A percentile compares a stretch with the other conserved stretches of the same genome.
Conservation (phyloP, 2,329 filamentous ascomycete species). For the Fusarium musae region DNA sequence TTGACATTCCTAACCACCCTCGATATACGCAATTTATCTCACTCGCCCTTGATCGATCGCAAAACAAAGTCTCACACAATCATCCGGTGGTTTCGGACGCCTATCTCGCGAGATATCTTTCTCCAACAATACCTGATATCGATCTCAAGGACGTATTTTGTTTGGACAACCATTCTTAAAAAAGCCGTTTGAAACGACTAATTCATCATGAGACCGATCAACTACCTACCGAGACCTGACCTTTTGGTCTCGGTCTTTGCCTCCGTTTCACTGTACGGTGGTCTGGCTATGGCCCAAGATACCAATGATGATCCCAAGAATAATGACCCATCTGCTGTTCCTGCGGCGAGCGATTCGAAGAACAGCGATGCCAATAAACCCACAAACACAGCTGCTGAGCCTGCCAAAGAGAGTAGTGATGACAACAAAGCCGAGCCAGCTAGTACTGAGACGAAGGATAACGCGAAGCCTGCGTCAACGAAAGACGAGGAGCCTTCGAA, state of each 20-base stretch:
- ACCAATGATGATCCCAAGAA: constrained; percentile 34
- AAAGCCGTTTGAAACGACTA: constrained; percentile 1
- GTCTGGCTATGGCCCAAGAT: constrained; percentile 49
- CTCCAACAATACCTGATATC: neutral
- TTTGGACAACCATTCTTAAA: constrained; percentile 7
- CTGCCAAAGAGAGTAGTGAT: neutral
- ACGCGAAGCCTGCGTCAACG: constrained; percentile 23
- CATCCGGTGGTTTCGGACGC: neutral
- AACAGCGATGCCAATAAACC: constrained; percentile 21
- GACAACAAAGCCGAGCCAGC: neutral
- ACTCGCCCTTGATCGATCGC: constrained; percentile 7
- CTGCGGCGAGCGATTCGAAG: constrained; percentile 31
- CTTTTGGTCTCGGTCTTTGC: constrained; percentile 45
- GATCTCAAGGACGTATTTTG: neutral
- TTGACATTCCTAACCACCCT: constrained; percentile 29
- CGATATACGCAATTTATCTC: constrained; percentile 15
- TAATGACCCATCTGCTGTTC: constrained; percentile 25
- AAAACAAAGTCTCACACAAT: neutral
- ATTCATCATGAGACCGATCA: constrained; percentile 44
- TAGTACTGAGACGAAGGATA: constrained; percentile 24
- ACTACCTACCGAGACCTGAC: constrained; percentile 41
- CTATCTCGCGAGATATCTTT: neutral
- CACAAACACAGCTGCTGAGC: constrained; percentile 8
- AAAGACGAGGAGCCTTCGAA: constrained; percentile 22
- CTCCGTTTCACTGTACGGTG: constrained; percentile 45